These are phyloP conservation scores for Athelia psychrophila DNA, from an alignment of 1,284 basidiomycete species.

Conservation along the genomic window DNA sequence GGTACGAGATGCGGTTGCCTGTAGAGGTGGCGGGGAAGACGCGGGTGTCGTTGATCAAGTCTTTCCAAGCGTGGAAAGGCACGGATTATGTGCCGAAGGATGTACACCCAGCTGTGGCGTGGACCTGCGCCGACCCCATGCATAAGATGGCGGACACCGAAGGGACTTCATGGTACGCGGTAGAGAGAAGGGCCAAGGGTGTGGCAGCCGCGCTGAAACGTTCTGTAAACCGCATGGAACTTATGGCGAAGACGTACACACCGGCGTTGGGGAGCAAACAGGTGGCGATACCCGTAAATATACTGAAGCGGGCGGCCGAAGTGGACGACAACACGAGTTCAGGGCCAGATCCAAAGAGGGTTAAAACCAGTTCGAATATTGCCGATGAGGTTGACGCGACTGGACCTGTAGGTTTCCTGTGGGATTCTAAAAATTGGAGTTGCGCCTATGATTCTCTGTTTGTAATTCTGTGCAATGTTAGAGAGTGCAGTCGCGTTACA, in stretches of 20 bases:
- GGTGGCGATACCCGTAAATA: not conserved
- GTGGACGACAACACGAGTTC: not conserved
- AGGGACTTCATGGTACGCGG: not conserved
- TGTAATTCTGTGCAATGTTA: constrained; percentile 8
- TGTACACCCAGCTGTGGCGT: constrained; percentile 12
- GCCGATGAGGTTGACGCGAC: not conserved
- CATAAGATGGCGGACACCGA: not conserved
- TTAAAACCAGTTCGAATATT: not conserved
- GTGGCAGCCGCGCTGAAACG: too few relatives aligned
- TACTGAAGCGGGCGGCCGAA: not conserved
- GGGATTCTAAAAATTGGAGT: constrained; percentile 10
- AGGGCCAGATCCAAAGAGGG: not conserved
- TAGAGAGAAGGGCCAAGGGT: too few relatives aligned
- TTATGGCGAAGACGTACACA: not conserved
- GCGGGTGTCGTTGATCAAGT: constrained; percentile 10
- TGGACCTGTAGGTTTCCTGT: constrained; percentile 7
- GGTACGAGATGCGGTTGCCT: constrained; percentile 13
- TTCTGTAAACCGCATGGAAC: not conserved
- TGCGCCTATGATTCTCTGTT: constrained; percentile 18
- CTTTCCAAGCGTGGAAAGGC: constrained; percentile 12
- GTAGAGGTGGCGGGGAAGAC: constrained; percentile 3
- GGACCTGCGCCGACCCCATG: constrained; percentile 6
- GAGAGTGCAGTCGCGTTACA: not conserved
- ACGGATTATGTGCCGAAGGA: constrained; percentile 11
- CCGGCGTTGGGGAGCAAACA: not conserved